phyloP scores from a whole-genome alignment of 2,329 filamentous ascomycete species.

The Xylaria digitata region DNA sequence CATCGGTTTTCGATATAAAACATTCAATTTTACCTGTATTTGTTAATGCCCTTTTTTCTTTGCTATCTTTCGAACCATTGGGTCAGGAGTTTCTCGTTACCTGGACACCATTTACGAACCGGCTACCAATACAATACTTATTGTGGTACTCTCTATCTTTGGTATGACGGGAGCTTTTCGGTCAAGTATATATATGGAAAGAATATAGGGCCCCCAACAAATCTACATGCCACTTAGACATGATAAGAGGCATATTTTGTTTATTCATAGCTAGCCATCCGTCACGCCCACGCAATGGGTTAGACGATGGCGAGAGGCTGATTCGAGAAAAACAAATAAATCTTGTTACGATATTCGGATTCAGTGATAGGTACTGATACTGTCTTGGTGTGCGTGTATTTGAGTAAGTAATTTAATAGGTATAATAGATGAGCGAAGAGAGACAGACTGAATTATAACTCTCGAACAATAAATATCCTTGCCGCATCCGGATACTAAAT shows the following conservation, averaged over 20 bases:
- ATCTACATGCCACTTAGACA: constrained; percentile 25
- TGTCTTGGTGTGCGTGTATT: neutral
- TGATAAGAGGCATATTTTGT: constrained; percentile 19
- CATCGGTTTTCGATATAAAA: constrained; percentile 14
- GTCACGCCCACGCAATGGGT: constrained; percentile 9
- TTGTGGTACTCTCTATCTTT: constrained; percentile 9
- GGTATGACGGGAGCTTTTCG: constrained; percentile 20
- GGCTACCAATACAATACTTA: constrained; percentile 19
- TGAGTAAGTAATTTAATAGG: neutral
- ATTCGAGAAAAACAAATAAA: constrained; percentile 22
- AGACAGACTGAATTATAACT: neutral
- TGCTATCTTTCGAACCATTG: constrained; percentile 27
- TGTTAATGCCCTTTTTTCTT: constrained; percentile 37
- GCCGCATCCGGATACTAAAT: neutral
- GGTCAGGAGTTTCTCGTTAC: constrained; percentile 25
- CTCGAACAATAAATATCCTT: neutral
- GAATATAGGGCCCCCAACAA: constrained; percentile 31
- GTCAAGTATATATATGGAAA: constrained; percentile 30
- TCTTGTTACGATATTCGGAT: constrained; percentile 12
- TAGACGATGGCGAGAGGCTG: constrained; percentile 14
- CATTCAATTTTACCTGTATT: constrained; percentile 36
- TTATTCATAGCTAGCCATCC: constrained; percentile 19
- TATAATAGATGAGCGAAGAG: neutral
- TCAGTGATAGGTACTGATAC: neutral
- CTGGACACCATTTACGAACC: constrained; percentile 32